Conservation (phyloP, 805 yeast genomes). For the Pichia rugopelliculosa region DNA sequence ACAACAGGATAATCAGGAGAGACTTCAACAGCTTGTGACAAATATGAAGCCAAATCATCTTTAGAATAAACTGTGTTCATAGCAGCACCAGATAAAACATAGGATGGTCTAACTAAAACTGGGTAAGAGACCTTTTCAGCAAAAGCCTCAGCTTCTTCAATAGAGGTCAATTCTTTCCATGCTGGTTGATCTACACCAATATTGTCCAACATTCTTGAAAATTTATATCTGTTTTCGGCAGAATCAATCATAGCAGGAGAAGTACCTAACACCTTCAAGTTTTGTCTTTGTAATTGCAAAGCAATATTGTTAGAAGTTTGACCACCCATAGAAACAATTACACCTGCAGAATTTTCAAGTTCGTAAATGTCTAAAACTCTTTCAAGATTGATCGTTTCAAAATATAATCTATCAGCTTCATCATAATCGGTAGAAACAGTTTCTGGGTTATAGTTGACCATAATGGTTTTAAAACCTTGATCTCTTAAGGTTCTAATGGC, state of each 20-base stretch:
- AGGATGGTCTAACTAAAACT: conserved; percentile 94
- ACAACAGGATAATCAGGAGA: conserved; percentile 98
- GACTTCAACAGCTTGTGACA: conserved; percentile 93
- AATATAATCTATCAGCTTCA: conserved; percentile 94
- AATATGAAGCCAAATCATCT: conserved; percentile 79
- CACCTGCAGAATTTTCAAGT: conserved; percentile 84
- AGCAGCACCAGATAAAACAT: conserved; percentile 97
- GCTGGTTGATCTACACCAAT: conserved; percentile 99
- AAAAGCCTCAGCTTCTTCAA: conserved; percentile 85
- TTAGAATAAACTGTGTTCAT: conserved; percentile 93
- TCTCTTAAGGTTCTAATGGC: conserved; percentile 91
- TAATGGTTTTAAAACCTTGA: conserved; percentile 80
- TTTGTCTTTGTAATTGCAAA: conserved; percentile 82
- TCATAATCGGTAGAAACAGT: conserved; percentile 98
- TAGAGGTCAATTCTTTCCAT: conserved; percentile 94
- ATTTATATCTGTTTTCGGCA: conserved; percentile 97
- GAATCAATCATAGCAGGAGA: conserved; percentile 98
- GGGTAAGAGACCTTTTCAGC: conserved; percentile 91
- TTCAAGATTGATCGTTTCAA: conserved; percentile 91
- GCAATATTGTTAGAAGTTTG: conserved; percentile 98
- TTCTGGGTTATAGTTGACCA: conserved; percentile 98
- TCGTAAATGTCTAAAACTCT: conserved; percentile 93
- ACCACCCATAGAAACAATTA: conserved; percentile 97
- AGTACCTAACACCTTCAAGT: conserved; percentile 92
- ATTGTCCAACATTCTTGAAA: conserved; percentile 92